phyloP scores from a whole-genome alignment of 2,329 filamentous ascomycete genomes.

The Zymoseptoria tritici region DNA sequence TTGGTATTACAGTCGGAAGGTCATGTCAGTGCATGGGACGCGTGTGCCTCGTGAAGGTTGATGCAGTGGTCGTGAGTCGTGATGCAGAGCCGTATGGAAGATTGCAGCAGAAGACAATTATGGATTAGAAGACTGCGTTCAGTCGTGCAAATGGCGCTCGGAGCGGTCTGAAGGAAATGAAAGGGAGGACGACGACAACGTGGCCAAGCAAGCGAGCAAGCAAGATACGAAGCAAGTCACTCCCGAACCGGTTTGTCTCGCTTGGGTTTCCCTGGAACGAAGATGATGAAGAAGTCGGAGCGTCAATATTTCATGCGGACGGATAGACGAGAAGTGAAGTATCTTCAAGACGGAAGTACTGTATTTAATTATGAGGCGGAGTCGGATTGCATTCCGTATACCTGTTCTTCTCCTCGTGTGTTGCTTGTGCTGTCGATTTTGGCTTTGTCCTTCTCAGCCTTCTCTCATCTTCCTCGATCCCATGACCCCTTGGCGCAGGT shows the following conservation, averaged over 20 bases:
- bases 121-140: neutral
- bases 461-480: too few species aligned
- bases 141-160: neutral
- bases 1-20: neutral
- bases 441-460: neutral
- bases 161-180: too few species aligned
- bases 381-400: neutral
- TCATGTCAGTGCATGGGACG: slow-evolving; percentile 2
- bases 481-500: neutral
- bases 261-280: neutral
- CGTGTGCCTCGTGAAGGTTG: neutral
- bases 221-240: neutral
- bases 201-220: neutral
- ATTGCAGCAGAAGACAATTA: neutral
- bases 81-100: neutral
- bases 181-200: neutral
- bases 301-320: neutral
- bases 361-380: neutral
- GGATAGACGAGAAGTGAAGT: neutral
- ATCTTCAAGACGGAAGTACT: neutral
- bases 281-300: neutral
- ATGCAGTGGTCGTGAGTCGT: neutral
- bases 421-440: neutral
- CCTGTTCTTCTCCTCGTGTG: neutral
- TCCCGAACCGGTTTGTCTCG: neutral